A percentile compares a stretch with the other conserved stretches of the same genome.
These are phyloP conservation scores for Suillus weaverae DNA, from an alignment of 768 basidiomycete species.

Conservation along the genomic window DNA sequence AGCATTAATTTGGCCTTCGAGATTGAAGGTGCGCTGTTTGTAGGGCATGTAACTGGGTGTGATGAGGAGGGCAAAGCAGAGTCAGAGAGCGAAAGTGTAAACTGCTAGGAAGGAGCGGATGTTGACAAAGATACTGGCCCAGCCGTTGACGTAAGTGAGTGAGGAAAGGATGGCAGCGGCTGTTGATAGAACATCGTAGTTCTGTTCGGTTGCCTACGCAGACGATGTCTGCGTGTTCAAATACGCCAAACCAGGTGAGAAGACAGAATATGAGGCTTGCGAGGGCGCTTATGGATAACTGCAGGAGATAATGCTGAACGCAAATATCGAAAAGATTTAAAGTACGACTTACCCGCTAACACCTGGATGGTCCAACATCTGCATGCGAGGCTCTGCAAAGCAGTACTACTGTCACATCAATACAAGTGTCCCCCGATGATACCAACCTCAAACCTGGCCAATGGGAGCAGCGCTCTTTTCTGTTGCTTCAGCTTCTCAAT, in stretches of 20 bases:
- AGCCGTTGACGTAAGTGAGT: conserved; percentile 70
- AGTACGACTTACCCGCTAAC: too few species aligned
- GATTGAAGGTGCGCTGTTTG: conserved; percentile 71
- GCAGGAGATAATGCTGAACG: background rate
- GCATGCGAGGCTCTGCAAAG: too few species aligned
- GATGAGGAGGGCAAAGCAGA: conserved; percentile 68
- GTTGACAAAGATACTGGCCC: conserved; percentile 80
- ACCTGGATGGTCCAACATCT: too few species aligned
- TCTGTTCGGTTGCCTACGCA: conserved; percentile 67
- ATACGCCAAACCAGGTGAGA: conserved; percentile 77
- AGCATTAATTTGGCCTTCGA: conserved; percentile 77
- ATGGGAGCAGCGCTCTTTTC: too few species aligned
- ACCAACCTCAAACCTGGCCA: too few species aligned
- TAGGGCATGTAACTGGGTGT: conserved; percentile 79
- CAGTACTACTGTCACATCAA: too few species aligned
- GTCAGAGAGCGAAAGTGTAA: conserved; percentile 72
- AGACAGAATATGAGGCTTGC: conserved; percentile 63
- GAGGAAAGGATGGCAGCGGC: conserved; percentile 58
- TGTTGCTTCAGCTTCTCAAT: too few species aligned
- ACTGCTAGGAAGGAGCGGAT: conserved; percentile 79
- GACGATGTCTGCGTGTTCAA: conserved; percentile 66
- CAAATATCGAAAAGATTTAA: too few species aligned
- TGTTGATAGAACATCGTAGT: conserved; percentile 79
- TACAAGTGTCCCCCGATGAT: too few species aligned
- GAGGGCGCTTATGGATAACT: conserved; percentile 66